Evolutionary conservation across 345 rosid species (phyloP), one percentile per base, ranked within the genome.

Genomic region (Populus tremula): DNA sequence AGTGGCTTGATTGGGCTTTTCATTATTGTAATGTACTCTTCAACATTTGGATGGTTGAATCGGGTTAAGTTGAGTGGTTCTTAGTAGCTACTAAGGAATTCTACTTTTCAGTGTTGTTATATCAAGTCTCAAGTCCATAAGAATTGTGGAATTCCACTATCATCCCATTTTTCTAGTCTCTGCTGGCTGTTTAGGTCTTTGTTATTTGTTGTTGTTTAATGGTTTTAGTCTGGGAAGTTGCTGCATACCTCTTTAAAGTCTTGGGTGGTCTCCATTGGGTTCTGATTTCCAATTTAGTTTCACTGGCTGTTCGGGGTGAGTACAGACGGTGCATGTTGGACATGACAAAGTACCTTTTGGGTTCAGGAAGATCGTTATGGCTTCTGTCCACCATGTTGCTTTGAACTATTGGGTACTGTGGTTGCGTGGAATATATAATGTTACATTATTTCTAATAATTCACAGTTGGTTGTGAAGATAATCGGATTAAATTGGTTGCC

Each of bases 401-500:
- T 72, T 36, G 16, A 49, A 59, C 66, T 49, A 16, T 63, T 23
- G 23, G 39, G 45, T 31, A 10, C 67, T 49, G 39, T 66, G 71
- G 67, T 61, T 54, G 43, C 38, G n/a, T 45, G 59, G 72, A 67
- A 74, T 38, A 59, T 45, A 25, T 70, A 35, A 5, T 62, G 62
- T 68, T 61, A 9, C 29, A 47, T 45, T 78, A 11, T 31, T 31
- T 80, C 75, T 45, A 69, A 73, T 65, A 41, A 49, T 54, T 67
- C 69, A 70, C 56, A 73, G 61, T 73, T 81, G 76, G 39, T 74
- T 75, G 14, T 2, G 69, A 63, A 59, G 64, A 80, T 64, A 75
- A 74, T 59, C 67, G 79, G 78, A 74, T 63, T n/a, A 77, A 65
- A 68, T 67, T 69, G 71, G 62, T 47, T 45, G 74, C 68, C 41